These are phyloP conservation scores for Debaryomyces hansenii DNA, from an alignment of 805 yeast species.

Conservation along the genomic window DNA sequence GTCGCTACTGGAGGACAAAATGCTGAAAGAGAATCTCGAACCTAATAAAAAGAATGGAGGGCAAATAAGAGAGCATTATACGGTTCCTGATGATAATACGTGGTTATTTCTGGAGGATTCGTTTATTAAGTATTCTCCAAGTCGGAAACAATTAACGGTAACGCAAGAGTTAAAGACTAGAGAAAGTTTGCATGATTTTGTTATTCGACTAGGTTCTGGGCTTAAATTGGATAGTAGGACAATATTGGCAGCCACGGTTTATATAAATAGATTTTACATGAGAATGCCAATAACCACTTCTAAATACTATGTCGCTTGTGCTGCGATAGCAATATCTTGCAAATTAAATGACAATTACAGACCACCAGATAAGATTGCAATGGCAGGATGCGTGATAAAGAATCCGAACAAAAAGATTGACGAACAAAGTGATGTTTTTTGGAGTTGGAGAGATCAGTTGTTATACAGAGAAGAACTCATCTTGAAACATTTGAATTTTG, in stretches of 20 bases:
- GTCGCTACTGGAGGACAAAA: background rate
- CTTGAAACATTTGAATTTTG: constrained; percentile 38
- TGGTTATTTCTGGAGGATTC: constrained; percentile 41
- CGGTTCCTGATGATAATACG: constrained; percentile 15
- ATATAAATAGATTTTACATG: constrained; percentile 40
- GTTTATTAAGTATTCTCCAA: constrained; percentile 31
- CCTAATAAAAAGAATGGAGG: background rate
- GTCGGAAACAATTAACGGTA: constrained; percentile 29
- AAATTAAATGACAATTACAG: constrained; percentile 43
- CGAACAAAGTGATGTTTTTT: constrained; percentile 40
- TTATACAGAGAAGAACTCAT: constrained; percentile 43
- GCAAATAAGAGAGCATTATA: background rate
- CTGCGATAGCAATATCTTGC: constrained; percentile 43
- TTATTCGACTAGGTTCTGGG: constrained; percentile 34
- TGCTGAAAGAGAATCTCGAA: background rate
- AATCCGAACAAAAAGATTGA: constrained; percentile 33
- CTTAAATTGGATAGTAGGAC: constrained; percentile 42
- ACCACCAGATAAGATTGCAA: constrained; percentile 44
- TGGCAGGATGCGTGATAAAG: constrained; percentile 35
- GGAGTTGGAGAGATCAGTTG: constrained; percentile 48
- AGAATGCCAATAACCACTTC: constrained; percentile 42
- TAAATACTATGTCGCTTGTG: constrained; percentile 44
- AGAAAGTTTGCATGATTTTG: constrained; percentile 39
- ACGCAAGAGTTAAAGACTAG: constrained; percentile 38
- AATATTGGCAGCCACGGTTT: constrained; percentile 43